Evolutionary conservation across 495 filamentous ascomycete genomes (phyloP), one percentile per base, ranked within the genome.

Genomic region (Aspergillus olivimuriae): DNA sequence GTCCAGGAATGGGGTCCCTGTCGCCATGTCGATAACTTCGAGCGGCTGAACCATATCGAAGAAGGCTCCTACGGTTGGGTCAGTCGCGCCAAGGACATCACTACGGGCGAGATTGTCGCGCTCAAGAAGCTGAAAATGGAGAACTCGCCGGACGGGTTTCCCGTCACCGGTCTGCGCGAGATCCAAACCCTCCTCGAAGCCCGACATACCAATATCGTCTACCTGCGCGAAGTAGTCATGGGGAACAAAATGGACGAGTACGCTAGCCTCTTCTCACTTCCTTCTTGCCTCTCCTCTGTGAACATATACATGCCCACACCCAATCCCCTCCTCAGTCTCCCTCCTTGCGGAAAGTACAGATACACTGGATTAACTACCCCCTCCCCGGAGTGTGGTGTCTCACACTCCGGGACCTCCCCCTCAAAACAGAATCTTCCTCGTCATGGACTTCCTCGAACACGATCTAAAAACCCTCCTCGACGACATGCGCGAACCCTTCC

Each of bases 381-480:
- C 32, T 39, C 19, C 26, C 24, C 4, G 23, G 28, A 14, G 18
- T 39, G 45, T 46, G 45, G 39, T 20, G 23, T 36, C 39, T 24
- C 11, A 18, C 17, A 6, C 33, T 16, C 22, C 23, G n/a, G 22
- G 30, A 31, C 16, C 28, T 23, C 16, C 24, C 34, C 19, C 35
- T 28, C 21, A 30, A 20, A 32, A 56, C 60, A 89, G 87, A 70
- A 82, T 95, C 49, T 97, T 85, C 71, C 81, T 98, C 38, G 92
- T 98, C 44, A 90, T 98, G 79, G 90, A 95, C 63, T 98, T 97
- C 69, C 73, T 95, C 58, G 91, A 96, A 72, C 92, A 98, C 72
- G 92, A 98, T 63, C 84, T 98, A 47, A 95, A 94, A 69, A 86
- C 86, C 44, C 76, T 98, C 44, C 84, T 91, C 47, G 86, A 94